A percentile compares a stretch with the other conserved stretches of the same genome.
These are phyloP conservation scores for Poa annua DNA, from an alignment of 176 grass and related monocot species.

Conservation along the genomic window DNA sequence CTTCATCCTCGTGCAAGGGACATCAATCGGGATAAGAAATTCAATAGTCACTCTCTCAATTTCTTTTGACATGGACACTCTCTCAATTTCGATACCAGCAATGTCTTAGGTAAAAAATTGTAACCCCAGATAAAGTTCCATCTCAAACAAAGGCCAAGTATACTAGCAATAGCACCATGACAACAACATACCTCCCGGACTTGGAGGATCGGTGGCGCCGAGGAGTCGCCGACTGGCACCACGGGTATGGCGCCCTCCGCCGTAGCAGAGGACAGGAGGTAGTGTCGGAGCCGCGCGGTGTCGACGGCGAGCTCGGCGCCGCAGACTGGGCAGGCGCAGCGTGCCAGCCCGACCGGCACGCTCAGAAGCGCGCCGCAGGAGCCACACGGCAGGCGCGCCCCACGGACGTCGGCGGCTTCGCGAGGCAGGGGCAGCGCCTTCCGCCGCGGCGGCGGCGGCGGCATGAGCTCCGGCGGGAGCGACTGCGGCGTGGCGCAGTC, in stretches of 20 bases:
- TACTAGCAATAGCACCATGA: background rate
- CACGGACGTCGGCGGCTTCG: slow-evolving; percentile 47
- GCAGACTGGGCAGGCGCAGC: slow-evolving; percentile 52
- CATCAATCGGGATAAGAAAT: too few relatives aligned
- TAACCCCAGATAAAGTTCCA: too few relatives aligned
- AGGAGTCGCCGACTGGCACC: slow-evolving; percentile 10
- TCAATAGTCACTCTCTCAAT: background rate
- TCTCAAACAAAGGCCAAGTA: too few relatives aligned
- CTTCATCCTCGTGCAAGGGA: too few relatives aligned
- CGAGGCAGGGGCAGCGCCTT: slow-evolving; percentile 55
- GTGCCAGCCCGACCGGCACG: slow-evolving; percentile 47
- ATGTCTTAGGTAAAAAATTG: too few relatives aligned
- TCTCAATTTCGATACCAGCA: too few relatives aligned
- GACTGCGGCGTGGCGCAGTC: slow-evolving; percentile 56
- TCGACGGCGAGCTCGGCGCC: slow-evolving; percentile 49
- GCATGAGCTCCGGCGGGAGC: slow-evolving; percentile 67
- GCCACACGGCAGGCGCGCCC: slow-evolving; percentile 53
- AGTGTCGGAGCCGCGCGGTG: slow-evolving; percentile 38
- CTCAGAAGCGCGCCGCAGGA: slow-evolving; percentile 45
- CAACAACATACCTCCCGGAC: slow-evolving; percentile 2
- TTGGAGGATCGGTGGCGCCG: slow-evolving; percentile 20
- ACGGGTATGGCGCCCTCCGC: slow-evolving; percentile 31
- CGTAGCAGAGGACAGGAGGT: slow-evolving; percentile 35
- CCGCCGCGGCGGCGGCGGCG: slow-evolving; percentile 41
- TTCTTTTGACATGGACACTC: background rate